phyloP scores from a whole-genome alignment of 345 rosid genomes.

The Dipteronia dyeriana region DNA sequence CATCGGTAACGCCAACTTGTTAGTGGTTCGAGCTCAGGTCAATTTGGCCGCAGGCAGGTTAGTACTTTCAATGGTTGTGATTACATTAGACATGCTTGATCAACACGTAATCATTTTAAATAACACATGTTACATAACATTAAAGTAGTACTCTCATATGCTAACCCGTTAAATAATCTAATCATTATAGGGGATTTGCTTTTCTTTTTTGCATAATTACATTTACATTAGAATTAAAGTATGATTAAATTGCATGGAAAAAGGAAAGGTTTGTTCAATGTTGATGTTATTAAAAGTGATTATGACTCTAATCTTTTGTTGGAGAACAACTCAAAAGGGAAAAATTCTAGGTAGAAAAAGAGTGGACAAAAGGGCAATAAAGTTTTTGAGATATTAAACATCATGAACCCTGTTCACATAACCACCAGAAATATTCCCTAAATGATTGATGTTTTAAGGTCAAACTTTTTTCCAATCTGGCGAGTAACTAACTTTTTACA shows the following conservation, averaged over 20 bases:
- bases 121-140: too few species aligned
- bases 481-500: background rate
- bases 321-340: slow-evolving; percentile 47
- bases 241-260: background rate
- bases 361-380: slow-evolving; percentile 10
- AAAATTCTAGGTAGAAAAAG: slow-evolving; percentile 19
- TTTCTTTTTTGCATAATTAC: background rate
- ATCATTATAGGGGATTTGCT: background rate
- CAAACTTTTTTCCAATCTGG: slow-evolving; percentile 10
- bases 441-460: slow-evolving; percentile 27
- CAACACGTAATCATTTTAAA: too few species aligned
- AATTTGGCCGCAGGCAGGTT: slow-evolving; percentile 88
- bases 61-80: slow-evolving; percentile 18
- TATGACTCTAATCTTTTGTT: slow-evolving; percentile 12
- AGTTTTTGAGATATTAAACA: slow-evolving; percentile 1
- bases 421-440: slow-evolving; percentile 19
- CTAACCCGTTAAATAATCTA: too few species aligned
- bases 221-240: background rate
- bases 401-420: slow-evolving; percentile 10
- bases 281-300: slow-evolving; percentile 1
- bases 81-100: background rate
- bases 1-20: slow-evolving; percentile 63
- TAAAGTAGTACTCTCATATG: too few species aligned
- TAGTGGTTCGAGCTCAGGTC: slow-evolving; percentile 78
- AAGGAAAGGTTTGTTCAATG: background rate